phyloP scores from a whole-genome alignment of 495 filamentous ascomycete genomes.

The Penicillium macrosclerotiorum region DNA sequence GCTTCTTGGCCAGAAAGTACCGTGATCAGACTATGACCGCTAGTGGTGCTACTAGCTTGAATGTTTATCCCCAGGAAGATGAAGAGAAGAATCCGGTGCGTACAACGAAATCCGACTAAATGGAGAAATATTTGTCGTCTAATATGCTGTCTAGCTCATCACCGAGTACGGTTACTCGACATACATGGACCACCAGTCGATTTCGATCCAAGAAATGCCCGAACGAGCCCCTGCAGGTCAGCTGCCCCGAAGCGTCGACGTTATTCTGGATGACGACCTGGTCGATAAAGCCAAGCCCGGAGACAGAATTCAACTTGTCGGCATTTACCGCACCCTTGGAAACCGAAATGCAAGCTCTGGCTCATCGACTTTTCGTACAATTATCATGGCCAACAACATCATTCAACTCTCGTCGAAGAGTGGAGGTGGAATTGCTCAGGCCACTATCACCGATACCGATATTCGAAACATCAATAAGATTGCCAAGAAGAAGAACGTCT shows the following conservation, averaged over 20 bases:
- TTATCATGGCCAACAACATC: constrained; percentile 92
- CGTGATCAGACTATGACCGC: constrained; percentile 92
- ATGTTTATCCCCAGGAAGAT: constrained; percentile 93
- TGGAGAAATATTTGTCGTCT: neutral
- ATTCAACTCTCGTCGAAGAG: constrained; percentile 95
- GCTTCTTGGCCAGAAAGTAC: constrained; percentile 84
- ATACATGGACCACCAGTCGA: constrained; percentile 95
- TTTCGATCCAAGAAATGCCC: constrained; percentile 99
- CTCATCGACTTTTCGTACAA: constrained; percentile 87
- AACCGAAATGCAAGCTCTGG: constrained; percentile 87
- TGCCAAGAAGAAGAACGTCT: constrained; percentile 90
- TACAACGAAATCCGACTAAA: neutral
- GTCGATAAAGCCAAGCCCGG: constrained; percentile 95
- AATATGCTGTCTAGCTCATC: constrained; percentile 52
- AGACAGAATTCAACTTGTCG: constrained; percentile 93
- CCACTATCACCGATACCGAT: constrained; percentile 93
- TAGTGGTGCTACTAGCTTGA: constrained; percentile 80
- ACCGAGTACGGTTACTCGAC: constrained; percentile 96
- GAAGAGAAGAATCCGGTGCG: constrained; percentile 70
- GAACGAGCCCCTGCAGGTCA: constrained; percentile 95
- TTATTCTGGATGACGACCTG: constrained; percentile 94
- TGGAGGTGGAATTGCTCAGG: constrained; percentile 88
- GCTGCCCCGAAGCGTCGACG: constrained; percentile 94
- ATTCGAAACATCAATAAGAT: constrained; percentile 99
- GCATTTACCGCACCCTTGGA: constrained; percentile 88